Base-by-base conservation (phyloP, 2,329 filamentous ascomycete species). In the Colletotrichum somersetense region DNA sequence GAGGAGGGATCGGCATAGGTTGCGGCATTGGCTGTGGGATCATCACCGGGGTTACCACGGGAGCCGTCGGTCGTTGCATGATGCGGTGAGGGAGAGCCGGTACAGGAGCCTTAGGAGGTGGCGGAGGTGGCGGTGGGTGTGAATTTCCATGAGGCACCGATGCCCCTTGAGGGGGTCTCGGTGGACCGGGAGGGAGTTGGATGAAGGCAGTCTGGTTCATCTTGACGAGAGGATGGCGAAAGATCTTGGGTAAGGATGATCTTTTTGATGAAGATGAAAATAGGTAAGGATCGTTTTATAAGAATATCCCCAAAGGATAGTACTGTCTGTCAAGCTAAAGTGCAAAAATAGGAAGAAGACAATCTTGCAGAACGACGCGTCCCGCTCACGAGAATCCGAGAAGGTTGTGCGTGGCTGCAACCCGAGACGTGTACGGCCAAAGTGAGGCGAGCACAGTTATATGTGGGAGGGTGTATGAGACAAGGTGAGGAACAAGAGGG, bases 371-470 rank as follows among this genome's bases (percentile, higher is more conserved):
- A 62, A 62, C 30, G 35, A 53, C 16, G 26, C 38, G 33, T 38
- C 35, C 46, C 42, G 61, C 46, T 46, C 2, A 20, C 30, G 33
- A 66, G 62, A 38, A 35, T 56, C 38, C 4, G 42, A 66, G 10
- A 61, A 18, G 40, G n/a, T 61, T 18, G 38, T 30, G 6, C 20
- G 30, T 50, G 40, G 20, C 57, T 58, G 18, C 35, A 44, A 12
- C 52, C 33, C 26, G 48, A 62, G 62, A 62, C 30, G 23, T 66
- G 18, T 50, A 62, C 23, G 23, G 26, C 52, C 16, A 71, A 73
- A 73, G 67, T 73, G 62, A 73, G 71, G 71, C 71, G 71, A 48
- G 55, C 63, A 62, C 55, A 62, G 11, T 50, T 20, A 35, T 57
- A 53, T 66, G n/a, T 40, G 48, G 61, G 62, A 42, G 62, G 62